Evolutionary conservation across 805 yeast species (phyloP).

Genomic region (Metschnikowia cubensis): DNA sequence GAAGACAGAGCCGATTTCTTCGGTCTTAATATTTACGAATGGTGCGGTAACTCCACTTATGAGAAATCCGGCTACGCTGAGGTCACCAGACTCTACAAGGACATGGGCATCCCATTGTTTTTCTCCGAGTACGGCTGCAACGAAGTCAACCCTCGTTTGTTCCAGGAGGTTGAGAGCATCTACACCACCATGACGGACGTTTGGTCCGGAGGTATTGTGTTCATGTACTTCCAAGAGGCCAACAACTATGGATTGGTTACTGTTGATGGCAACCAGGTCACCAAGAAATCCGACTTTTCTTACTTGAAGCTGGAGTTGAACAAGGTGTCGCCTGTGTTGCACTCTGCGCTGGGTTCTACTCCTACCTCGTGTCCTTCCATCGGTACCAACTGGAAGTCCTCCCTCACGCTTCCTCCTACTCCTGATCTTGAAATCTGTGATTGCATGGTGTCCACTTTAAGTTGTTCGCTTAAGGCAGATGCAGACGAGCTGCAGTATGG

Average conservation of each 20-base stretch:
- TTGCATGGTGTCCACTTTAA: constrained; percentile 32
- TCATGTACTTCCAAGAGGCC: constrained; percentile 76
- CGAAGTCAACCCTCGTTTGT: constrained; percentile 61
- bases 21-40: constrained; percentile 86
- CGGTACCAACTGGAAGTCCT: constrained; percentile 34
- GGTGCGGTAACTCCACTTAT: constrained; percentile 72
- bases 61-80: constrained; percentile 58
- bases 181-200: constrained; percentile 71
- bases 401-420: constrained; percentile 41
- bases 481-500: constrained; percentile 32
- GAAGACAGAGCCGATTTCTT: constrained; percentile 72
- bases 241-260: constrained; percentile 74
- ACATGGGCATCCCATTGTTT: constrained; percentile 68
- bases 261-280: constrained; percentile 42
- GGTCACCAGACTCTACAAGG: constrained; percentile 60
- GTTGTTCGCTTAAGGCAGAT: constrained; percentile 33
- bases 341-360: constrained; percentile 21
- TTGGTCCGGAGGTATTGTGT: constrained; percentile 90
- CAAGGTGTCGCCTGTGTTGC: constrained; percentile 44
- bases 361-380: constrained; percentile 36
- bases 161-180: constrained; percentile 66
- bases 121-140: constrained; percentile 86
- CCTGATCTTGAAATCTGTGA: constrained; percentile 44
- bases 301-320: constrained; percentile 41
- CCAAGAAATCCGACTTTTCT: constrained; percentile 60